Base-by-base conservation (phyloP, 805 yeast genomes). In the Candida quercuum region DNA sequence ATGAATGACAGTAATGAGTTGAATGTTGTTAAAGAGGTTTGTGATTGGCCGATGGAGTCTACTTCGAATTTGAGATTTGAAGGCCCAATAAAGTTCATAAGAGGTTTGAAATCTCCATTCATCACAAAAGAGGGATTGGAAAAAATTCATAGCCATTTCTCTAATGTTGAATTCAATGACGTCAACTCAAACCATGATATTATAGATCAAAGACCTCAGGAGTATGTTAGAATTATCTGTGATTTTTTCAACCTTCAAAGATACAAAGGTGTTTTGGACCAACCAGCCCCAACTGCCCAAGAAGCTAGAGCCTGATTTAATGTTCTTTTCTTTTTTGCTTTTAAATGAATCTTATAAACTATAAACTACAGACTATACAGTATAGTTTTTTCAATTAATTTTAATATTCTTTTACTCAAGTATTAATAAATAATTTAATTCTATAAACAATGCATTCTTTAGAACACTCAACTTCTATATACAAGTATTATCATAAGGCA, bases 121-220 rank as follows among this genome's bases (percentile, higher is more conserved):
- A 53, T 52, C 22, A 42, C 41, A 6, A 23, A 38, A 13, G 53
- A 51, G 15, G 52, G 55, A 2, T 4, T 36, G 4, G 11, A 38
- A 12, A 40, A 36, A 27, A 57, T 58, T 13, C 20, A 52, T 15
- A 47, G 48, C 5, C 51, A 47, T 32, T 58, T 58, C 46, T 60
- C 61, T 18, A 39, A 47, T 5, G 40, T 40, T n/a, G 48, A 45
- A 15, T 38, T 57, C 32, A 36, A 37, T 19, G 45, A 47, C 9
- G 42, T 58, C 21, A 52, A 54, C 34, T 52, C 60, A 2, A 40
- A 46, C 8, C 61, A 57, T 39, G 69, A 71, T 61, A 49, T 71
- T 2, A 60, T 69, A 28, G 60, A 63, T 26, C 74, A 70, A 38
- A 56, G 60, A 47, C 72, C 73, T 7, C 34, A 40, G 13, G 60